These are phyloP conservation scores for Coleophoma crateriformis DNA, from an alignment of 2,329 filamentous ascomycete species.

Conservation along the genomic window DNA sequence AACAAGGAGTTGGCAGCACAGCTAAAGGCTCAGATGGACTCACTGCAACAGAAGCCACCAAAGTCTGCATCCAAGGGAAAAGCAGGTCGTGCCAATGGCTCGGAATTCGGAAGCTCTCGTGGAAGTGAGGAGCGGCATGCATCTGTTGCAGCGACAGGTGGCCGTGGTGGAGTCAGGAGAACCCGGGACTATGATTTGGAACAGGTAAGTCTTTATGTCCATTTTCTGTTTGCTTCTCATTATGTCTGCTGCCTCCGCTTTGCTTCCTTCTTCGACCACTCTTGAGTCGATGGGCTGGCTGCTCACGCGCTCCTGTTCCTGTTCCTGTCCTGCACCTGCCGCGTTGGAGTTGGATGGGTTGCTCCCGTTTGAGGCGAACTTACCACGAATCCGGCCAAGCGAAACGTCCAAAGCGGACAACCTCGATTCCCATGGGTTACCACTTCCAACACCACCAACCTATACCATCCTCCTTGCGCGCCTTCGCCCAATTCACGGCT, in stretches of 20 bases:
- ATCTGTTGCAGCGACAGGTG: constrained; percentile 51
- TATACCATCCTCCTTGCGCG: no score
- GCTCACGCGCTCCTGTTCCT: neutral
- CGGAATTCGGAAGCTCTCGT: constrained; percentile 58
- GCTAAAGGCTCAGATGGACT: constrained; percentile 60
- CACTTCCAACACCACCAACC: no score
- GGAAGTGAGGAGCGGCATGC: constrained; percentile 75
- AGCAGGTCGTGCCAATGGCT: constrained; percentile 43
- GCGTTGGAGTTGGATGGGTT: no score
- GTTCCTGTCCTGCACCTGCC: neutral
- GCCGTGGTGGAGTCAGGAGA: constrained; percentile 61
- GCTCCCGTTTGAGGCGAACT: no score
- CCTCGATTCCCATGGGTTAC: no score
- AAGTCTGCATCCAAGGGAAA: constrained; percentile 47
- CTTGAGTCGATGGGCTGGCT: neutral
- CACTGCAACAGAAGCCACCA: constrained; percentile 29
- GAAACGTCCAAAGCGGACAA: no score
- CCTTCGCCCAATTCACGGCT: no score
- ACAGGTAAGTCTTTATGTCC: constrained; percentile 53
- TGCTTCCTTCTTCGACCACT: neutral
- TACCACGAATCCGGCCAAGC: no score
- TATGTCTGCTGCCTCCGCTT: neutral
- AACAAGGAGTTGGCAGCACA: constrained; percentile 83
- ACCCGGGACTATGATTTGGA: constrained; percentile 79
- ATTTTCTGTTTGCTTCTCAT: constrained; percentile 13